Base-by-base conservation (phyloP, 1,139 yeast species). In the Hyphopichia pseudoburtonii region DNA sequence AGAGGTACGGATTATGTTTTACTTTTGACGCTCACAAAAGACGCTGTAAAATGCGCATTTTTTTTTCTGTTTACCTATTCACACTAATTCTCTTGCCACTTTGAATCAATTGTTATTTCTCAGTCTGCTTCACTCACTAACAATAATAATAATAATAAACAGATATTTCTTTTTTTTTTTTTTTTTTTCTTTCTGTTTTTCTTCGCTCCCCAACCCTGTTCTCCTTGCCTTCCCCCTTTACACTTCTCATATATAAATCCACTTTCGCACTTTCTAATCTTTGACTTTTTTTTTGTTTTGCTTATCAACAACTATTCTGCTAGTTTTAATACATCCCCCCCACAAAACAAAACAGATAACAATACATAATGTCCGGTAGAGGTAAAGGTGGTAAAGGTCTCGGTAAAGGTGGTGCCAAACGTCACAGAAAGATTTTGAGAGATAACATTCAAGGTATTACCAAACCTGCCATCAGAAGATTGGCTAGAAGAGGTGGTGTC, bases 401-500 rank as follows among this genome's bases (percentile, higher is more conserved):
- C 64, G 97, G 97, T 66, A 90, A 92, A 77, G 97, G 92, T 76
- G 97, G 97, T 79, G 97, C 98, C 62, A 92, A 92, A 84, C 92
- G 97, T 78, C 98, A 92, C 89, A 87, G 97, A 84, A 90, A 90
- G 87, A 88, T 92, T 75, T 81, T 90, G 60, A 89, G 97, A 81
- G 98, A 92, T 73, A 92, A 92, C 90, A 90, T 92, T 57, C 97
- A 90, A 78, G 98, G 98, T 80, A 90, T 92, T 67, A 92, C 98
- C 51, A 92, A 92, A 82, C 98, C 98, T 68, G 98, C 98, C 63
- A 92, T 92, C 69, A 89, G 98, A 80, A 90, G 98, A 86, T 85
- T 92, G 64, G 98, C 98, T 46, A 90, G 98, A 84, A 89, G 98
- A 87, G 98, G 98, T 78, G 98, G 98, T 87, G 98, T 92, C 66